Evolutionary conservation across 2,329 filamentous ascomycete genomes (phyloP).

Genomic region (Zasmidium cellare): DNA sequence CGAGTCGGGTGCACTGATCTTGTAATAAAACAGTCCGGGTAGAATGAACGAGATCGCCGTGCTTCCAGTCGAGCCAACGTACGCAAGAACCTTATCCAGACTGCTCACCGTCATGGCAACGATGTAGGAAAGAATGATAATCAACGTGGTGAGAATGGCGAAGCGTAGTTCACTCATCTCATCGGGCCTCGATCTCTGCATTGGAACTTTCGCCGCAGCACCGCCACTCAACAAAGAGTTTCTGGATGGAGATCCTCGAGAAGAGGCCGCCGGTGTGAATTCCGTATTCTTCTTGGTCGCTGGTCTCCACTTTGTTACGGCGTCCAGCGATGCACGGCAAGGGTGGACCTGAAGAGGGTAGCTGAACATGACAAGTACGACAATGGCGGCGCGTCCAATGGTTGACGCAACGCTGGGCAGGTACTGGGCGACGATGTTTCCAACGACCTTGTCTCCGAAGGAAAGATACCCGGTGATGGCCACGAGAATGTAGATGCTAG

Average conservation of each 20-base stretch:
- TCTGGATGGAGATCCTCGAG: slow-evolving; percentile 32
- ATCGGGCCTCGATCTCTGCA: slow-evolving; percentile 35
- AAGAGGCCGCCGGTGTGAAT: slow-evolving; percentile 26
- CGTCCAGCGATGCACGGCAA: slow-evolving; percentile 91
- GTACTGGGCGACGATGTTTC: slow-evolving; percentile 95
- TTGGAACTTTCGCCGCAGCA: slow-evolving; percentile 22
- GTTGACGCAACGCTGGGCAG: slow-evolving; percentile 77
- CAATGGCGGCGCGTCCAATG: slow-evolving; percentile 91
- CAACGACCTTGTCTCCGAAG: slow-evolving; percentile 83
- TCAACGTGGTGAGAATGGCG: slow-evolving; percentile 80
- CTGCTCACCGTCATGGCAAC: slow-evolving; percentile 89
- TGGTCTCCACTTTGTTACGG: slow-evolving; percentile 90
- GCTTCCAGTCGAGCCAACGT: slow-evolving; percentile 90
- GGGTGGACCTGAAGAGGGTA: slow-evolving; percentile 95
- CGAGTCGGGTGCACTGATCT: slow-evolving; percentile 89
- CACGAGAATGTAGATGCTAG: slow-evolving; percentile 82
- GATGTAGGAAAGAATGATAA: slow-evolving; percentile 81
- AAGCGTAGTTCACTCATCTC: slow-evolving; percentile 85
- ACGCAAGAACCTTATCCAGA: slow-evolving; percentile 87
- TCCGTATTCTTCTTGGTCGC: slow-evolving; percentile 22
- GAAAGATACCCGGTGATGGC: slow-evolving; percentile 95
- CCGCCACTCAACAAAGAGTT: slow-evolving; percentile 25
- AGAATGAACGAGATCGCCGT: slow-evolving; percentile 97
- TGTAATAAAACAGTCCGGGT: slow-evolving; percentile 96
- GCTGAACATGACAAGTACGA: slow-evolving; percentile 93